phyloP scores from a whole-genome alignment of 495 filamentous ascomycete genomes.

The Xylaria cubensis region DNA sequence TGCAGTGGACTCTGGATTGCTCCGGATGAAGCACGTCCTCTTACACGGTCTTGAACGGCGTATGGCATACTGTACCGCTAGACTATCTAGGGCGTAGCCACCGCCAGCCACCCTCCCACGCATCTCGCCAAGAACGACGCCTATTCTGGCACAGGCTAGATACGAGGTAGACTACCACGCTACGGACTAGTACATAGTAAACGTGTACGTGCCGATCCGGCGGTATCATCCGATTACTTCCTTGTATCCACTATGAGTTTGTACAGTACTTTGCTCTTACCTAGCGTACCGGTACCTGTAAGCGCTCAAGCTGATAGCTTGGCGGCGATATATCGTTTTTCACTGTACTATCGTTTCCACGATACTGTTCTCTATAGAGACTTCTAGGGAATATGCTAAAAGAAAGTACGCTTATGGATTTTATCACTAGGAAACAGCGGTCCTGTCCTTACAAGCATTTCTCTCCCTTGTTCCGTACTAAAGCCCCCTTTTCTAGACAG shows the following conservation, averaged over 20 bases:
- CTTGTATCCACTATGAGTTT: background rate
- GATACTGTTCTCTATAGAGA: background rate
- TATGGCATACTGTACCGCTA: constrained; percentile 12
- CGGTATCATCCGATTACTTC: constrained; percentile 4
- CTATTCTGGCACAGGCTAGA: constrained; percentile 15
- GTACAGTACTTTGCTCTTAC: background rate
- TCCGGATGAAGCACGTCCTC: background rate
- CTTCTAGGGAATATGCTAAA: background rate
- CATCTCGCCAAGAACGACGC: constrained; percentile 23
- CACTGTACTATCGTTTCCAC: background rate
- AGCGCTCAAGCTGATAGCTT: constrained; percentile 8
- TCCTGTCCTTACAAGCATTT: background rate
- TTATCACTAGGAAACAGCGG: background rate
- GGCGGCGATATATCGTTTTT: background rate
- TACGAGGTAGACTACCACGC: constrained; percentile 18
- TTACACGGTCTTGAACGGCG: background rate
- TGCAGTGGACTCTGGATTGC: constrained; percentile 16
- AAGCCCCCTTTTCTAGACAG: background rate
- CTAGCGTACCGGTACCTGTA: constrained; percentile 13
- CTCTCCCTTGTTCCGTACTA: background rate
- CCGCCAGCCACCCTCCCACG: constrained; percentile 17
- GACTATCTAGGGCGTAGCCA: constrained; percentile 19
- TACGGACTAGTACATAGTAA: background rate
- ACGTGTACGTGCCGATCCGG: constrained; percentile 26
- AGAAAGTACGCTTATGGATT: background rate